Evolutionary conservation across 202 grass and related monocot genomes (phyloP), one percentile per base, ranked within the genome.

Genomic region (Cymbopogon flexuosus): DNA sequence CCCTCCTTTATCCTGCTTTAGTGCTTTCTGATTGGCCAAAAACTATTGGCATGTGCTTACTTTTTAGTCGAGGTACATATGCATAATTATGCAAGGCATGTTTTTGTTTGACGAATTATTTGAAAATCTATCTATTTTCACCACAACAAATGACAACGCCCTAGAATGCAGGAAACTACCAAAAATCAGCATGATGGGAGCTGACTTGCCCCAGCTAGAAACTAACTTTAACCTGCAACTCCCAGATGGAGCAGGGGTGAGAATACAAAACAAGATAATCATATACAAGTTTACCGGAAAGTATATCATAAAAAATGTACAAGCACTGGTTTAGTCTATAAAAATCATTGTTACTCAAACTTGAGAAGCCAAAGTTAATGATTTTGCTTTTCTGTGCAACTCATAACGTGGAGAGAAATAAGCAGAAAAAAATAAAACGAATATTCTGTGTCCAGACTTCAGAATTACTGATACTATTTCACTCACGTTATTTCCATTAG

Each of bases 41-140:
- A 88, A 84, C 21, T 63, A 76, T 46, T 84, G 57, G 65, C 87
- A 65, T 81, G 82, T 81, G 81, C 46, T 66, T 77, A 41, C 56
- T 81, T 76, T 81, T 72, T 68, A 23, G 46, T 72, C 82, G n/a
- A 67, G 23, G 45, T 71, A 68, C 39, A 89, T 65, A 77, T 72
- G 77, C 21, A 81, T 71, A 65, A 27, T 72, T 77, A 37, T 72
- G 42, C 60, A 65, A 51, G 37, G 61, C 73, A 74, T 84, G 43
- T 65, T 27, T 21, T 46, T 64, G 45, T 57, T 81, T 76, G 10
- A 71, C 68, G 43, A 80, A 56, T 76, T 27, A 78, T 66, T 14
- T 49, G 10, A 68, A 70, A 58, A 58, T 56, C 18, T 43, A 49
- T 72, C 27, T 56, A 72, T 46, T 59, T 75, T 65, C 69, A 87